Evolutionary conservation across 257 asterid species (phyloP).

Genomic region (Solanum stenotomum): DNA sequence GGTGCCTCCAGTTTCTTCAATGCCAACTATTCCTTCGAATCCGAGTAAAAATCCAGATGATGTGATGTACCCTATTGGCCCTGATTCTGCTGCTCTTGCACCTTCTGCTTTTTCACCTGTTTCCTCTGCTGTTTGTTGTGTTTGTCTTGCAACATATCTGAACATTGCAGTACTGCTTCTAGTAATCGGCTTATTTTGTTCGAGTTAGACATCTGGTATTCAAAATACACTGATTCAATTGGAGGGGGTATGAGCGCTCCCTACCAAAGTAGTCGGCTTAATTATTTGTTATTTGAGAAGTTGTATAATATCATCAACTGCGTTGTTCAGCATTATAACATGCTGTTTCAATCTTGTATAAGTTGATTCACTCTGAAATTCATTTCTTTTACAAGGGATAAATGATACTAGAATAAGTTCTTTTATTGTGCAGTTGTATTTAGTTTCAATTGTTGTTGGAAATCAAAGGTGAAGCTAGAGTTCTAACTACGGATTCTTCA

Average conservation of each 20-base stretch:
- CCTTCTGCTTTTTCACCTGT: constrained; percentile 2
- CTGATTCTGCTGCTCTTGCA: constrained; percentile 1
- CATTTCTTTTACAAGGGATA: neutral
- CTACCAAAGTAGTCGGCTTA: neutral
- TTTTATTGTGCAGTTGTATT: neutral
- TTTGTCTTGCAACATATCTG: neutral
- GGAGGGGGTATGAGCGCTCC: neutral
- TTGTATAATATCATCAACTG: neutral
- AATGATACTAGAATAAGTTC: neutral
- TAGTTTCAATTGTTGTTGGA: neutral
- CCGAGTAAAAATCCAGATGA: constrained; percentile 4
- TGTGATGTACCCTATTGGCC: neutral
- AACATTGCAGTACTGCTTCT: neutral
- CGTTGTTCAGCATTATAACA: neutral
- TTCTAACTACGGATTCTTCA: neutral
- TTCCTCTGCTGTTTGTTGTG: neutral
- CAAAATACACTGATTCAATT: neutral
- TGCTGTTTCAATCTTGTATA: neutral
- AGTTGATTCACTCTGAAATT: neutral
- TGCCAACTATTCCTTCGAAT: constrained; percentile 1
- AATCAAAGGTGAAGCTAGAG: neutral
- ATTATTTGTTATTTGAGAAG: neutral
- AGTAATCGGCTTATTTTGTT: neutral
- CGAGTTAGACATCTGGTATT: neutral
- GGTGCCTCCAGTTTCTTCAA: neutral